Percentiles rank a stretch among this genome's conserved stretches.
Evolutionary conservation across 2,329 filamentous ascomycete species (phyloP).

Genomic region (Nemania sp.): DNA sequence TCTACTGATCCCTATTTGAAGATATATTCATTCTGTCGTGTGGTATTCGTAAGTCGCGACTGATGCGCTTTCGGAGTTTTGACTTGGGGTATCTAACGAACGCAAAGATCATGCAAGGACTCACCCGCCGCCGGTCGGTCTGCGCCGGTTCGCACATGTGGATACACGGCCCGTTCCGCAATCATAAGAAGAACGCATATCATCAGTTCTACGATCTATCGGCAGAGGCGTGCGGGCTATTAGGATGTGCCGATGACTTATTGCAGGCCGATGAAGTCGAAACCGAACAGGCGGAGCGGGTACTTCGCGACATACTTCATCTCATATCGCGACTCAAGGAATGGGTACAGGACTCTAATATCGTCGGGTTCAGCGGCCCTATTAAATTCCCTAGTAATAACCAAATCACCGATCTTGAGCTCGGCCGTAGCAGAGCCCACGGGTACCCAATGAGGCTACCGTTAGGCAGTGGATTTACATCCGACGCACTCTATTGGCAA

Average conservation of each 20-base stretch:
- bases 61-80: too few species aligned
- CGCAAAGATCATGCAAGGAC: conserved; percentile 36
- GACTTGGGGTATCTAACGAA: not conserved
- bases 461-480: conserved; percentile 21
- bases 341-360: conserved; percentile 25
- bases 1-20: conserved; percentile 36
- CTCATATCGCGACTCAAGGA: conserved; percentile 30
- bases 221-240: conserved; percentile 34
- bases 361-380: conserved; percentile 27
- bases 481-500: conserved; percentile 38
- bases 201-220: conserved; percentile 40
- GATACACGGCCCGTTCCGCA: conserved; percentile 34
- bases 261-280: not conserved
- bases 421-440: conserved; percentile 28
- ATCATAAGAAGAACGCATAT: conserved; percentile 36
- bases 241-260: conserved; percentile 35
- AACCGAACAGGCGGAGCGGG: conserved; percentile 1
- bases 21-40: conserved; percentile 40
- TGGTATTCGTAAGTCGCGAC: conserved; percentile 37
- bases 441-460: conserved; percentile 36
- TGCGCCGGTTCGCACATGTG: conserved; percentile 39
- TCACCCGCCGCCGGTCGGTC: conserved; percentile 32
- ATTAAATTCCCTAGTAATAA: conserved; percentile 16
- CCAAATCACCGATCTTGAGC: conserved; percentile 4
- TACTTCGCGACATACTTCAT: conserved; percentile 27